Base-by-base conservation (phyloP, 2,329 filamentous ascomycete genomes). In the Ceratocystis diversiconidia region DNA sequence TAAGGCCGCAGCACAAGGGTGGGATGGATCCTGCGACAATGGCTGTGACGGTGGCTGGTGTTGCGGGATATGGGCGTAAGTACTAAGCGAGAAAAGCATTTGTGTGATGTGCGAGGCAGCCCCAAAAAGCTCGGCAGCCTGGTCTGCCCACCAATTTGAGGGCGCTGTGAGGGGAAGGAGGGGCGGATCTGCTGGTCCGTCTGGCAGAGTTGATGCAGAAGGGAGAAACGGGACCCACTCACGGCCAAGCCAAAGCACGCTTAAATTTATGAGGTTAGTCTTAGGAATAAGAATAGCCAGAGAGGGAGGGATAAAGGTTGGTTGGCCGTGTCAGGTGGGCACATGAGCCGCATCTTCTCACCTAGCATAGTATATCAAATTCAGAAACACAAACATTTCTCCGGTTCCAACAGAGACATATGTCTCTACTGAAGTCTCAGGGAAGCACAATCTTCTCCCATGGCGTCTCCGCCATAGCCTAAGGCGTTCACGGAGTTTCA, bases 171-270 rank as follows among this genome's bases (percentile, higher is more conserved):
- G 74, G 48, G 77, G 73, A 0, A 78, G 72, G 0, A 73, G 71
- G 0, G 76, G 76, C 1, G 74, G 76, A 17, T 78, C 76, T 0
- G 77, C 69, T 0, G 77, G 77, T 0, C 76, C 76, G 0, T 70
- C 64, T 0, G 77, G 77, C 1, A 70, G 70, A 0, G 72, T 69
- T 12, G 74, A 71, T 0, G 71, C 68, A 0, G 73, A 75, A 0
- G 77, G 77, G 0, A 79, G 65, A 57, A 79, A 79, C 0, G 77
- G 77, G 0, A 78, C 74, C 44, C 78, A 79, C 61, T 79, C 77
- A 2, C 77, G 70, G 19, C 75, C 73, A 2, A 79, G 72, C 72
- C 79, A 76, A 1, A 79, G 68, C 0, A 73, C 70, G 48, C 77
- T 78, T 22, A n/a, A 19, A 7, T 0, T 2, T 3, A 1, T 59